These are phyloP conservation scores for Skeletonema marinoi DNA, from an alignment of 108 stramenopile genomes.

Conservation along the genomic window DNA sequence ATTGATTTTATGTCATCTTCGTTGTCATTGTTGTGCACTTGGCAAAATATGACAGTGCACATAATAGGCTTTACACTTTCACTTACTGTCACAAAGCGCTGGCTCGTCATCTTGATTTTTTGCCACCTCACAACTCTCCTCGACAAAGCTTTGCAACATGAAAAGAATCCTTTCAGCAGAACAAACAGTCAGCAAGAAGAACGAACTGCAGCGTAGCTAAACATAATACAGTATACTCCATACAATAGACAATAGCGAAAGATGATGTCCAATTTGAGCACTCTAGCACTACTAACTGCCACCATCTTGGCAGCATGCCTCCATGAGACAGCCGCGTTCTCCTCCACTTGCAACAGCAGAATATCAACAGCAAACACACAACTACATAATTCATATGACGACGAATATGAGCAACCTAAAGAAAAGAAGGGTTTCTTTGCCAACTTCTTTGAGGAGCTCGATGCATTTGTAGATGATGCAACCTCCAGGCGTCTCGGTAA, in stretches of 20 bases:
- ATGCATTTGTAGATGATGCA: conserved; percentile 91
- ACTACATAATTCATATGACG: conserved; percentile 25
- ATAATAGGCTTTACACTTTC: too few relatives aligned
- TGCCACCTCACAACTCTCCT: not conserved
- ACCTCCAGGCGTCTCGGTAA: conserved; percentile 76
- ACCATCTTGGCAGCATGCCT: not conserved
- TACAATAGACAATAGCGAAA: not conserved
- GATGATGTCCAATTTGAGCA: not conserved
- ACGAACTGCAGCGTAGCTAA: not conserved
- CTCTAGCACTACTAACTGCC: not conserved
- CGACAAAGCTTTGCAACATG: not conserved
- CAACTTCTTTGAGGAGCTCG: conserved; percentile 82
- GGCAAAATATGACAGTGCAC: too few relatives aligned
- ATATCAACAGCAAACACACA: not conserved
- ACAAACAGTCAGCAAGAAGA: not conserved
- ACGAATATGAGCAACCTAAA: conserved; percentile 13
- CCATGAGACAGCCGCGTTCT: not conserved
- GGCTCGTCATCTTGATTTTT: not conserved
- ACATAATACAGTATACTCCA: too few relatives aligned
- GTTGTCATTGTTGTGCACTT: not conserved
- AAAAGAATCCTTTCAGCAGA: not conserved
- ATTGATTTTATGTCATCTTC: not conserved
- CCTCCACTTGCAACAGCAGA: not conserved
- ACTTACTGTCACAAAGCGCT: too few relatives aligned
- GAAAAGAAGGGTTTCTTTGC: conserved; percentile 56